phyloP scores from a whole-genome alignment of 805 yeast genomes.

The Barnettozyma salicaria region DNA sequence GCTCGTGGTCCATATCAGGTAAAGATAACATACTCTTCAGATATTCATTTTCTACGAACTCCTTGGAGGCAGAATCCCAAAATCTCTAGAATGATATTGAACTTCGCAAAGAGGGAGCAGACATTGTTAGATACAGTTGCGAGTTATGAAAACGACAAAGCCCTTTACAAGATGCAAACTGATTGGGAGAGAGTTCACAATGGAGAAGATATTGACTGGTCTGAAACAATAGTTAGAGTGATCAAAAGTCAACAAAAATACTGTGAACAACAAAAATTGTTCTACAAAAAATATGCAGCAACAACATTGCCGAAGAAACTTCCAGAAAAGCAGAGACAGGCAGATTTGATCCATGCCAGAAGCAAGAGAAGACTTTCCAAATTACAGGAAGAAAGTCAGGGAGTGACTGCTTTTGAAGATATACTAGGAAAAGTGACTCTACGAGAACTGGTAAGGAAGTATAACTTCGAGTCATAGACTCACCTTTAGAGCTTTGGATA shows the following conservation, averaged over 20 bases:
- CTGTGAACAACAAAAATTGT: slow-evolving; percentile 8
- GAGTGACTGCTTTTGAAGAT: slow-evolving; percentile 17
- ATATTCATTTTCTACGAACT: slow-evolving; percentile 15
- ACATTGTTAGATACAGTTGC: slow-evolving; percentile 10
- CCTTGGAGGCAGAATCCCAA: slow-evolving; percentile 18
- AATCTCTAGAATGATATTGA: slow-evolving; percentile 15
- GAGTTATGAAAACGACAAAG: slow-evolving; percentile 8
- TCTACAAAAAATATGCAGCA: slow-evolving; percentile 19
- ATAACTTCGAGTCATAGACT: slow-evolving; percentile 10
- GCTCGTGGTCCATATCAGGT: slow-evolving; percentile 19
- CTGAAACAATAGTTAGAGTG: slow-evolving; percentile 19
- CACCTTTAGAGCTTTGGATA: no score
- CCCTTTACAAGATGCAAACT: slow-evolving; percentile 14
- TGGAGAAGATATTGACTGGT: slow-evolving; percentile 22
- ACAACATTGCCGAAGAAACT: slow-evolving; percentile 15
- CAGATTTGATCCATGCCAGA: slow-evolving; percentile 23
- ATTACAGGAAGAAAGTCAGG: slow-evolving; percentile 16
- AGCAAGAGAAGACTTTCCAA: slow-evolving; percentile 20
- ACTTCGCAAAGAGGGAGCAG: slow-evolving; percentile 12
- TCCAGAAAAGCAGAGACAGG: slow-evolving; percentile 16
- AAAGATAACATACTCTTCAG: slow-evolving; percentile 11
- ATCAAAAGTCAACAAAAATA: slow-evolving; percentile 10
- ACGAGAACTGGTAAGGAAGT: slow-evolving; percentile 13
- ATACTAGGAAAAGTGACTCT: slow-evolving; percentile 12
- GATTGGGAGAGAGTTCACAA: slow-evolving; percentile 13